Evolutionary conservation across 2,329 filamentous ascomycete species (phyloP).

Genomic region (Aureobasidium mangrovei): DNA sequence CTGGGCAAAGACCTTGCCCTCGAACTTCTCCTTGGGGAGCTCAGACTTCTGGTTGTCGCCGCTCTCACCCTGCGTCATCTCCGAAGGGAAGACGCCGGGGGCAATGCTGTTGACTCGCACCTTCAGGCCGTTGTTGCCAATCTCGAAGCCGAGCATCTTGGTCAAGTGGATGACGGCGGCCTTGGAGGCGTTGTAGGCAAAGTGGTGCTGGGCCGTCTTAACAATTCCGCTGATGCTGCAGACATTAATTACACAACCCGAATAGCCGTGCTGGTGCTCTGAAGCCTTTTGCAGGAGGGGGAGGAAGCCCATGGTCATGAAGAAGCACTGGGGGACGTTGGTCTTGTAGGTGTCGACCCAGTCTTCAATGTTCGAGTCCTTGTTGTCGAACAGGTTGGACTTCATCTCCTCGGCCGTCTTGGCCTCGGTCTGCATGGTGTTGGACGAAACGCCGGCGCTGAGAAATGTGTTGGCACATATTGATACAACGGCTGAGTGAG

Average conservation of each 20-base stretch:
- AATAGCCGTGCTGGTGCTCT: slow-evolving; percentile 34
- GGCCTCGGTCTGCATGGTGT: slow-evolving; percentile 31
- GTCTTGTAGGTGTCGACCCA: slow-evolving; percentile 39
- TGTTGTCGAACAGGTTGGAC: slow-evolving; percentile 37
- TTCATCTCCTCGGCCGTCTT: slow-evolving; percentile 34
- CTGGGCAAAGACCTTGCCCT: slow-evolving; percentile 40
- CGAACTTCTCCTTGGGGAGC: slow-evolving; percentile 43
- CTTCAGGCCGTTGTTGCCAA: slow-evolving; percentile 44
- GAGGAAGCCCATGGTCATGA: slow-evolving; percentile 40
- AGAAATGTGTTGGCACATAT: neutral
- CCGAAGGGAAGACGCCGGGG: slow-evolving; percentile 48
- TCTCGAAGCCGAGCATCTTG: slow-evolving; percentile 45
- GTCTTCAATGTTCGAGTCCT: slow-evolving; percentile 33
- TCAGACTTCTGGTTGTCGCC: slow-evolving; percentile 47
- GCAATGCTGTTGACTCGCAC: slow-evolving; percentile 51
- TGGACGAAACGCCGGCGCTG: slow-evolving; percentile 38
- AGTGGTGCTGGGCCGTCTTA: slow-evolving; percentile 39
- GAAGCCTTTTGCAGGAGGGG: slow-evolving; percentile 38
- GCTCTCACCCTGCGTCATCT: slow-evolving; percentile 48
- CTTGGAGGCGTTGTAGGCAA: slow-evolving; percentile 42
- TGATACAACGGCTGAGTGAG: neutral
- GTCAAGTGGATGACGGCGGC: slow-evolving; percentile 47
- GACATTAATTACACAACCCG: slow-evolving; percentile 39
- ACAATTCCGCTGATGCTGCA: slow-evolving; percentile 38
- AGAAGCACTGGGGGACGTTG: slow-evolving; percentile 40